These are phyloP conservation scores for Desmodesmus armatus DNA, from an alignment of 139 green algal genomes.

Conservation along the genomic window DNA sequence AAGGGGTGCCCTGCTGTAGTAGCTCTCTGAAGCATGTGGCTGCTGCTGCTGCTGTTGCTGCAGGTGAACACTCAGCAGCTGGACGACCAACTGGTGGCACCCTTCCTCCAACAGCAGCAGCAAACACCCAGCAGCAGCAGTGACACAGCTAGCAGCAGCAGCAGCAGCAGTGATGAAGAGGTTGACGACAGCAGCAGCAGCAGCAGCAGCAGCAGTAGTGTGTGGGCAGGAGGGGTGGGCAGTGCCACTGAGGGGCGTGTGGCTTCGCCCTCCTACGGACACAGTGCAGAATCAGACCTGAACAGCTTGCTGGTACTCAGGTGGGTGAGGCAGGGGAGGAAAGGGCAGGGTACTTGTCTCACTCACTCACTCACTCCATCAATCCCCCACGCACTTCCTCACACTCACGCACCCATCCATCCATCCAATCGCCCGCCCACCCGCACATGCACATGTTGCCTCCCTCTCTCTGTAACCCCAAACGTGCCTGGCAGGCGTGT, in stretches of 20 bases:
- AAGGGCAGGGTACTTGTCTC: not conserved
- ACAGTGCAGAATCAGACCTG: not conserved
- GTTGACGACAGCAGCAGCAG: not conserved
- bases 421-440: too few species aligned
- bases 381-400: too few species aligned
- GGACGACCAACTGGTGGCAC: not conserved
- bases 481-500: too few species aligned
- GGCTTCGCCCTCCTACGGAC: not conserved
- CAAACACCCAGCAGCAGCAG: too few species aligned
- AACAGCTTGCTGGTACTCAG: conserved; percentile 18
- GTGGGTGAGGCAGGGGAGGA: not conserved
- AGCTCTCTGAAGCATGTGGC: too few species aligned
- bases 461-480: too few species aligned
- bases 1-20: not conserved
- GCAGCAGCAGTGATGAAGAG: not conserved
- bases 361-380: too few species aligned
- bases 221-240: not conserved
- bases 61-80: conserved; percentile 24
- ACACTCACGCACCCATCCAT: too few species aligned
- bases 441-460: too few species aligned
- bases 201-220: not conserved
- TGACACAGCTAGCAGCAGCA: not conserved
- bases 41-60: not conserved
- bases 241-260: not conserved
- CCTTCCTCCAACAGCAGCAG: not conserved